phyloP scores from a whole-genome alignment of 768 basidiomycete genomes.

The Dictyophora rubrovolvata region DNA sequence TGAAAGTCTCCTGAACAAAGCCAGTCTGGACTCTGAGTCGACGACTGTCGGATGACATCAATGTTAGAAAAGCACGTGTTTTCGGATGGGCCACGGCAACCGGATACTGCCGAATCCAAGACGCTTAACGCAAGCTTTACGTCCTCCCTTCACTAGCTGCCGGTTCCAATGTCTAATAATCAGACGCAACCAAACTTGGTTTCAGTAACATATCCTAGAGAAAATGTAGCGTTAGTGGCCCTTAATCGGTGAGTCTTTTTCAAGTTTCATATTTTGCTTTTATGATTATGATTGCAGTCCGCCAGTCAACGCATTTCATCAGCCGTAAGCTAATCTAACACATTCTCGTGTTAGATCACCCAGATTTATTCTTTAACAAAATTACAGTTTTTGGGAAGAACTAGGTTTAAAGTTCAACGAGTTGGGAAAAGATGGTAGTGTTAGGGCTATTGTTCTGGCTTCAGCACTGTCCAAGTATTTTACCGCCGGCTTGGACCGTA shows the following conservation, averaged over 20 bases:
- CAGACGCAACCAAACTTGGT: not conserved
- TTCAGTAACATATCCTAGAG: not conserved
- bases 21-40: no score
- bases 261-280: not conserved
- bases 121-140: no score
- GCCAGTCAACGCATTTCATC: slow-evolving; percentile 8
- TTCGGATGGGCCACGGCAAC: no score
- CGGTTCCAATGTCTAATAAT: no score
- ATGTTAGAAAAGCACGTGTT: no score
- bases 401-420: slow-evolving; percentile 52
- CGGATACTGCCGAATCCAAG: no score
- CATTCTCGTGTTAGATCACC: not conserved
- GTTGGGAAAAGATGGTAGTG: slow-evolving; percentile 40
- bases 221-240: not conserved
- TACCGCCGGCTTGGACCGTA: slow-evolving; percentile 78
- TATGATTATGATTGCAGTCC: not conserved
- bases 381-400: slow-evolving; percentile 70
- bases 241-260: not conserved
- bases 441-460: slow-evolving; percentile 65
- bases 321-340: not conserved
- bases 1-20: no score
- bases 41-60: no score
- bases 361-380: not conserved
- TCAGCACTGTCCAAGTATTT: slow-evolving; percentile 65
- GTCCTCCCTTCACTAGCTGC: no score